These are phyloP conservation scores for Paramecium pentaurelia DNA, from an alignment of 73 alveolate species.

Conservation along the genomic window DNA sequence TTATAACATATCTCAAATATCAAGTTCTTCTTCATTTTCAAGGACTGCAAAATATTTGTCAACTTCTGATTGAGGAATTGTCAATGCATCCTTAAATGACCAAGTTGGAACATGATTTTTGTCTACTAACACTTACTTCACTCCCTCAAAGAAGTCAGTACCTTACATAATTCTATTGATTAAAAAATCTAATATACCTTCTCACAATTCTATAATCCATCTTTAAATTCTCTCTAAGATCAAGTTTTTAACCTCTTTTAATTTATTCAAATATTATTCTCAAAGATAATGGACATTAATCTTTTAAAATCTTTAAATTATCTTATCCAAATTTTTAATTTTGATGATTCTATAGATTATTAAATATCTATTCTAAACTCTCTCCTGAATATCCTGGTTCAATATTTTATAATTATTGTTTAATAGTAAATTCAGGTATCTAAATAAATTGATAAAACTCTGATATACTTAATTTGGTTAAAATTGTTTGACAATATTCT, in stretches of 20 bases:
- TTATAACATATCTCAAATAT: background rate
- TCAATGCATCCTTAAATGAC: conserved; percentile 72
- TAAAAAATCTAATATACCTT: conserved; percentile 49
- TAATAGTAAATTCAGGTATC: conserved; percentile 21
- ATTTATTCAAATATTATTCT: conserved; percentile 80
- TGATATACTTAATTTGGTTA: background rate
- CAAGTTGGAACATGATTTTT: conserved; percentile 85
- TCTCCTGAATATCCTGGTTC: conserved; percentile 58
- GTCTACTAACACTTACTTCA: conserved; percentile 82
- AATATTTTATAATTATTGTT: conserved; percentile 7
- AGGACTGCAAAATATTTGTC: conserved; percentile 64
- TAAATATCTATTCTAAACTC: conserved; percentile 49
- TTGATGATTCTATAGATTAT: background rate
- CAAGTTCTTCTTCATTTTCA: background rate
- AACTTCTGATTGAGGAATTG: conserved; percentile 70
- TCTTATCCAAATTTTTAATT: conserved; percentile 45
- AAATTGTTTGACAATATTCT: background rate
- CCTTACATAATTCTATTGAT: conserved; percentile 71
- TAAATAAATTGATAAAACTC: background rate
- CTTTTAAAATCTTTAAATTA: background rate
- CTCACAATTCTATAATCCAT: conserved; percentile 82
- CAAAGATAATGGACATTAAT: conserved; percentile 66
- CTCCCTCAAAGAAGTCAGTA: conserved; percentile 90
- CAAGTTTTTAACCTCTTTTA: conserved; percentile 78
- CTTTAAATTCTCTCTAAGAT: conserved; percentile 70